phyloP scores from a whole-genome alignment of 2,329 filamentous ascomycete species.

The Pestalotiopsis sp. region DNA sequence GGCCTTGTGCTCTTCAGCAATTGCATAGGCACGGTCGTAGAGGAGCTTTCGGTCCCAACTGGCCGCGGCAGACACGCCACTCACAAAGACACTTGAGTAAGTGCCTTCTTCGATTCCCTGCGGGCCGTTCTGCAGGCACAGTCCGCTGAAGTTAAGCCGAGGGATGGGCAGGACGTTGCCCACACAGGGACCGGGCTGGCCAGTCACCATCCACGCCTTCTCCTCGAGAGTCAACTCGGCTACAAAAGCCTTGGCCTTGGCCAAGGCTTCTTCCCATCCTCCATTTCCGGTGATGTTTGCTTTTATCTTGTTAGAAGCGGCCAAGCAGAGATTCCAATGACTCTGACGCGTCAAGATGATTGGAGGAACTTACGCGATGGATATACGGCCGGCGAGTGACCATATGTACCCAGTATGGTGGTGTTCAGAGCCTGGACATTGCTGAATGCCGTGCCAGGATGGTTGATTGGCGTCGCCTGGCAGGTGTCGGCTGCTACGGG shows the following conservation, averaged over 20 bases:
- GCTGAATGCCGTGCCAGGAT: constrained; percentile 28
- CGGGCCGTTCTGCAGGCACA: constrained; percentile 72
- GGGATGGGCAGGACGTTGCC: constrained; percentile 48
- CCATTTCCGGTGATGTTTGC: constrained; percentile 36
- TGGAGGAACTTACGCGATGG: constrained; percentile 36
- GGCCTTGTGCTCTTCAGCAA: constrained; percentile 62
- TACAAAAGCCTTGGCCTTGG: constrained; percentile 34
- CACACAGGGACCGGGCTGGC: constrained; percentile 14
- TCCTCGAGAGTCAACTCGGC: constrained; percentile 19
- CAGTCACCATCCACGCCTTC: constrained; percentile 20
- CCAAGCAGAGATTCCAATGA: constrained; percentile 14
- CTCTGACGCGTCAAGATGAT: too few species aligned
- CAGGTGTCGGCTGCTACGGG: not conserved
- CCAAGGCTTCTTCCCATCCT: constrained; percentile 37
- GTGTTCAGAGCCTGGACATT: constrained; percentile 43
- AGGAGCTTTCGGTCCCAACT: constrained; percentile 70
- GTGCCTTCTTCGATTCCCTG: constrained; percentile 67
- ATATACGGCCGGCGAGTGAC: constrained; percentile 36
- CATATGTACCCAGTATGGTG: constrained; percentile 40
- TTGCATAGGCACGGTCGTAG: constrained; percentile 39
- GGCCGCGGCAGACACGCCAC: constrained; percentile 68
- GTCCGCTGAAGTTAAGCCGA: constrained; percentile 54
- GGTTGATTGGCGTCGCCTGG: not conserved
- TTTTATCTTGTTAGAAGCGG: constrained; percentile 13
- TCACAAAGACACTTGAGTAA: constrained; percentile 69